Evolutionary conservation across 1,284 basidiomycete genomes (phyloP), one percentile per base, ranked within the genome.

Genomic region (Fomes fomentarius): DNA sequence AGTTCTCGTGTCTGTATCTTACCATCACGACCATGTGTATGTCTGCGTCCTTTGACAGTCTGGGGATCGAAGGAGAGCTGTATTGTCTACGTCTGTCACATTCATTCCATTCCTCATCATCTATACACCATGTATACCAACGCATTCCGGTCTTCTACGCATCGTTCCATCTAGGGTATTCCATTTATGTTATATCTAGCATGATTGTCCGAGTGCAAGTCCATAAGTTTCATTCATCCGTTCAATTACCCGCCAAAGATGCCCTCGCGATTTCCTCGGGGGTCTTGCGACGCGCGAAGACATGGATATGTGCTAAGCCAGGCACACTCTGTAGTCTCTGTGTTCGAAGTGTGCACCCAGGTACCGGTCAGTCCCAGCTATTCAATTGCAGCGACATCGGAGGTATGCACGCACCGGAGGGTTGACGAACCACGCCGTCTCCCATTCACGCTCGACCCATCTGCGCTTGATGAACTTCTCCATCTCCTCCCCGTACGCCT

Each of bases 361-460:
- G 25, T 15, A 50, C 19, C n/a, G 19, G 15, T 15, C 30, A 25
- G 59, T 6, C 10, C 9, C 31, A 50, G 0, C 15, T 28, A 33
- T 24, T 33, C 34, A 43, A 17, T 2, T 12, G 17, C 1, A 24
- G 14, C 52, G 8, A 44, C 42, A 7, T 14, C 8, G 37, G 17
- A 14, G 7, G 6, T 19, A 15, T 17, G 43, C 37, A 64, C 87
- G 70, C 64, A 91, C 90, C 39, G 86, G 87, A 40, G 91, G 90
- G 66, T 93, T 93, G 26, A 91, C 87, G 66, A 91, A 93, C 91
- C 91, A 93, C 2, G 87, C 87, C 0, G 89, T 91, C 70, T 93
- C 91, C 87, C 88, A 93, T 25, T 81, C 78, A 10, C 66, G 67
- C 64, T 88, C 87, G 14, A 64, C 64, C 91, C 91, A 93, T 46